Percentiles rank a stretch among this genome's conserved stretches.
Evolutionary conservation across 2,329 filamentous ascomycete species (phyloP).

Genomic region (Pseudocercospora pini-densiflorae): DNA sequence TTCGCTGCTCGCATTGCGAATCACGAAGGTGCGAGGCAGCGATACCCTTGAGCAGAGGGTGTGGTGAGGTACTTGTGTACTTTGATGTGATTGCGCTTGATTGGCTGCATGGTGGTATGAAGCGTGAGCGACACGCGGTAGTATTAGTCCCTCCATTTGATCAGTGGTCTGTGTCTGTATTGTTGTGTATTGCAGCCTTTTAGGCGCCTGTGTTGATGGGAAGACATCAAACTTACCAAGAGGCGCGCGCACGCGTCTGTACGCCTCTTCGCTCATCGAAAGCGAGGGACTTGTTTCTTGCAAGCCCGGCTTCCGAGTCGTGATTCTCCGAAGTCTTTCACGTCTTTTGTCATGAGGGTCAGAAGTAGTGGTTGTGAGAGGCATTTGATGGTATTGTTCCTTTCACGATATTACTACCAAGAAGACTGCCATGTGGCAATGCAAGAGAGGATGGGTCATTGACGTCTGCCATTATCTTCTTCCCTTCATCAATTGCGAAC

Average conservation of each 20-base stretch:
- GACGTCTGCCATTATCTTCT: not conserved
- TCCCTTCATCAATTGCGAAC: not conserved
- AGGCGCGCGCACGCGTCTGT: not conserved
- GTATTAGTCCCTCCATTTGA: not conserved
- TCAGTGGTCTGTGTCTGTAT: not conserved
- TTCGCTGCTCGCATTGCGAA: not conserved
- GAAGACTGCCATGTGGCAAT: not conserved
- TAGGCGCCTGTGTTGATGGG: not conserved
- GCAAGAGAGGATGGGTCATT: not conserved
- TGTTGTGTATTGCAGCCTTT: not conserved
- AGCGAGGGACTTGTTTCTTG: not conserved
- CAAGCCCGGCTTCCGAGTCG: not conserved
- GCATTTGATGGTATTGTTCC: not conserved
- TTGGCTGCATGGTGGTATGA: not conserved
- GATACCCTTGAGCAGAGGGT: not conserved
- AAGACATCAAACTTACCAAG: not conserved
- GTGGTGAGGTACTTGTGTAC: not conserved
- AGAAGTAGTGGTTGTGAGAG: not conserved
- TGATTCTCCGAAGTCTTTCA: not conserved
- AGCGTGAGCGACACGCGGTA: not conserved
- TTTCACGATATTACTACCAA: not conserved
- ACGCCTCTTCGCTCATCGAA: not conserved
- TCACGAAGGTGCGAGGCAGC: not conserved
- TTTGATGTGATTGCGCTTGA: not conserved
- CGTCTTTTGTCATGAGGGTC: not conserved